Conservation (phyloP, 2,329 filamentous ascomycete genomes). For the Ploettnerulaceae sp. region DNA sequence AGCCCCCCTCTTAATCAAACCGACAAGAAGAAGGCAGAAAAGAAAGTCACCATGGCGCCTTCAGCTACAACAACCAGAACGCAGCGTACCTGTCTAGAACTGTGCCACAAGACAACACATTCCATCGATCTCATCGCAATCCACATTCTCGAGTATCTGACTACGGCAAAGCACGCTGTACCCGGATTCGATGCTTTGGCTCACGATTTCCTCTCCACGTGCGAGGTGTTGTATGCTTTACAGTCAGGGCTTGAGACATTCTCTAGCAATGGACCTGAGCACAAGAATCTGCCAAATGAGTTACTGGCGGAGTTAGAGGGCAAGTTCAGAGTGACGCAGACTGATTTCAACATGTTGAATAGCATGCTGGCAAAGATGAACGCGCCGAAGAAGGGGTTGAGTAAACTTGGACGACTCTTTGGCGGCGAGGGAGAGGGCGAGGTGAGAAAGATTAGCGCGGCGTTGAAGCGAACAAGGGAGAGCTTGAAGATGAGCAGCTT, state of each 20-base stretch:
- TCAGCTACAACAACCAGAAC: constrained; percentile 12
- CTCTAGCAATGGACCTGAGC: constrained; percentile 39
- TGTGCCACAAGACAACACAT: constrained; percentile 54
- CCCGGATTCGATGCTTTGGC: constrained; percentile 55
- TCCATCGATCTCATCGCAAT: constrained; percentile 61
- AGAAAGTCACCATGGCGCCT: constrained; percentile 15
- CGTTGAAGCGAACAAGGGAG: constrained; percentile 54
- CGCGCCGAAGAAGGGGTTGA: neutral
- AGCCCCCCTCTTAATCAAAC: no score
- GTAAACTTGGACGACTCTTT: constrained; percentile 46
- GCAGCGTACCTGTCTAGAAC: constrained; percentile 36
- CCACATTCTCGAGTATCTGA: constrained; percentile 59
- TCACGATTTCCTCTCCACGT: constrained; percentile 62
- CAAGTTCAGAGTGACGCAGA: constrained; percentile 56
- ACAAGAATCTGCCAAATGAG: constrained; percentile 50
- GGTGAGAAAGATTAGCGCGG: constrained; percentile 53
- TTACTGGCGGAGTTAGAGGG: constrained; percentile 59
- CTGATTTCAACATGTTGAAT: constrained; percentile 59
- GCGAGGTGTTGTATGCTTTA: constrained; percentile 62
- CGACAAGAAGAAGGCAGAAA: neutral
- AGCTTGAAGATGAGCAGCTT: constrained; percentile 58
- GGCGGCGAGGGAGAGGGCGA: constrained; percentile 56
- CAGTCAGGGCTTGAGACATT: constrained; percentile 59
- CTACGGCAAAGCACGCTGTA: constrained; percentile 49
- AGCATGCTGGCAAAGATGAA: constrained; percentile 57